Conservation (phyloP, 83 land plant species). For the Isoetes engelmannii region DNA sequence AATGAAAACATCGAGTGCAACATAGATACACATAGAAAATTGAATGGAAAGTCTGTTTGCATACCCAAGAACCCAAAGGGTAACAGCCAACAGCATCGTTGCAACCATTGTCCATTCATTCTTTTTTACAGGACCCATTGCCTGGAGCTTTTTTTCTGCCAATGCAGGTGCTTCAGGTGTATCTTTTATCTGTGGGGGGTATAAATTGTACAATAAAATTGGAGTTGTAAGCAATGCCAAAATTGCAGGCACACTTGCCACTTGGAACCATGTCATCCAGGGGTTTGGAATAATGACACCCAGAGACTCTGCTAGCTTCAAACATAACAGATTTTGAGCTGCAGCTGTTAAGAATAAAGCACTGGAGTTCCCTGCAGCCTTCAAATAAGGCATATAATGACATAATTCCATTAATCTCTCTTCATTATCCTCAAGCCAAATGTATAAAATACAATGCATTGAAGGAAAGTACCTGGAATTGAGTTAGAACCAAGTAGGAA, state of each 20-base stretch:
- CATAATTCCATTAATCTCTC: background rate
- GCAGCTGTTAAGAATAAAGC: constrained; percentile 98
- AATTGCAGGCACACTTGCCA: constrained; percentile 87
- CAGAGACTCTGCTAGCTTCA: constrained; percentile 89
- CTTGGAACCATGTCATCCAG: constrained; percentile 96
- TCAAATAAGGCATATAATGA: constrained; percentile 21
- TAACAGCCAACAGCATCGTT: constrained; percentile 96
- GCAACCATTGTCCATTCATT: constrained; percentile 95
- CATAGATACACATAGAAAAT: background rate
- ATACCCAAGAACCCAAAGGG: constrained; percentile 96
- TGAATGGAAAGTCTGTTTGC: constrained; percentile 1
- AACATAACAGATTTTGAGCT: constrained; percentile 94
- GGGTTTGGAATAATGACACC: constrained; percentile 76
- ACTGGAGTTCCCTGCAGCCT: constrained; percentile 95
- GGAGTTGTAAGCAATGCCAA: constrained; percentile 71
- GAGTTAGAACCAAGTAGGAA: constrained; percentile 64
- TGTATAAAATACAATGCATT: constrained; percentile 1
- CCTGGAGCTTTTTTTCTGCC: constrained; percentile 65
- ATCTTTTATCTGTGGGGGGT: constrained; percentile 91
- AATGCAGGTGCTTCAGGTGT: constrained; percentile 98
- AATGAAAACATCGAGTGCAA: background rate
- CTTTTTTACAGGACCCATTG: constrained; percentile 80
- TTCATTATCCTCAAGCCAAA: background rate
- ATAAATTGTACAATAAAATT: constrained; percentile 67
- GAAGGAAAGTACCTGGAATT: constrained; percentile 68